Conservation (phyloP, 1,139 yeast genomes). For the Lodderomyces parapsilosis region DNA sequence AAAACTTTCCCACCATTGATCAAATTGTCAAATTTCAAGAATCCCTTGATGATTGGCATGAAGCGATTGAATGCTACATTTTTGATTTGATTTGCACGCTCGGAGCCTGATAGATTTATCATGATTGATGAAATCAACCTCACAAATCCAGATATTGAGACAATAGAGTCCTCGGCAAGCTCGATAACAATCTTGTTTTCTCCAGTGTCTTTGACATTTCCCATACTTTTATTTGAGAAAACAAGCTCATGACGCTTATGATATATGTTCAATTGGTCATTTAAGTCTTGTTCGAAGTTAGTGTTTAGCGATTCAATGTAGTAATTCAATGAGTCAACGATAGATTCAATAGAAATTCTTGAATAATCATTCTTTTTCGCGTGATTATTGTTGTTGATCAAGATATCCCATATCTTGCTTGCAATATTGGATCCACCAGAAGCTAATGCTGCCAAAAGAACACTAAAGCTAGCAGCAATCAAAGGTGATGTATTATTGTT, state of each 20-base stretch:
- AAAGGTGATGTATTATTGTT: slow-evolving; percentile 75
- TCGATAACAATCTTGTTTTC: slow-evolving; percentile 40
- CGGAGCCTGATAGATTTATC: slow-evolving; percentile 26
- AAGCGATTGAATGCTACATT: slow-evolving; percentile 33
- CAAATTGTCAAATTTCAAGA: slow-evolving; percentile 42
- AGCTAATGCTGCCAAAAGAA: slow-evolving; percentile 74
- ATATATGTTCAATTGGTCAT: slow-evolving; percentile 27
- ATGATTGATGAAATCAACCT: slow-evolving; percentile 39
- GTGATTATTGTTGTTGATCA: slow-evolving; percentile 23
- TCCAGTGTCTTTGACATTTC: slow-evolving; percentile 17
- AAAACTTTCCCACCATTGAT: slow-evolving; percentile 23
- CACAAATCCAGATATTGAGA: slow-evolving; percentile 72
- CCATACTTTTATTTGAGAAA: slow-evolving; percentile 23
- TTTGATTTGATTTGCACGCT: slow-evolving; percentile 30
- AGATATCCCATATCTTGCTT: slow-evolving; percentile 40
- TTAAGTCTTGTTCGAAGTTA: slow-evolving; percentile 37
- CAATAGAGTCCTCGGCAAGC: slow-evolving; percentile 78
- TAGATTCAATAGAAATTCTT: slow-evolving; percentile 58
- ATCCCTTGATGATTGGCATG: slow-evolving; percentile 34
- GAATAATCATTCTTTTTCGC: slow-evolving; percentile 41
- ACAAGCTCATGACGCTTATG: slow-evolving; percentile 40
- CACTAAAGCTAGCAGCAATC: slow-evolving; percentile 79
- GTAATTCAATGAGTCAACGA: slow-evolving; percentile 55
- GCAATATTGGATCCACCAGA: slow-evolving; percentile 56
- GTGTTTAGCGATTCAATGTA: slow-evolving; percentile 53